These are phyloP conservation scores for Catunica adiposa DNA, from an alignment of 2,329 filamentous ascomycete genomes.

Conservation along the genomic window DNA sequence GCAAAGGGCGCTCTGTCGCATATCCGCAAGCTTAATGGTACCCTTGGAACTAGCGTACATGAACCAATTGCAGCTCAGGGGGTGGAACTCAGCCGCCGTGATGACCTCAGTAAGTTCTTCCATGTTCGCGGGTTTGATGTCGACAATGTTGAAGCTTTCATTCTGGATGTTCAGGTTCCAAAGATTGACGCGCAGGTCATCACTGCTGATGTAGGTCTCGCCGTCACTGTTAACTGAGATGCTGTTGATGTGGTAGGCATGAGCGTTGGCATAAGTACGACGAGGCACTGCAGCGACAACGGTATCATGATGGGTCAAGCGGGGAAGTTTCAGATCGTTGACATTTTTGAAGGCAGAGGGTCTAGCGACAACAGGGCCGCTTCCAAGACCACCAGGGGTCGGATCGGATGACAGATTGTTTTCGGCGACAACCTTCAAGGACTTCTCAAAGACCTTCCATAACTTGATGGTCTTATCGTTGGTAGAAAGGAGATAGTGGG, in stretches of 20 bases:
- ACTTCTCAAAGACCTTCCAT: constrained; percentile 99
- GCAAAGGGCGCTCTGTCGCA: constrained; percentile 91
- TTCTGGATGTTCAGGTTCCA: constrained; percentile 99
- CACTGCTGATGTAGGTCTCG: constrained; percentile 97
- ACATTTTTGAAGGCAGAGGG: constrained; percentile 59
- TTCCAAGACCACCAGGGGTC: constrained; percentile 59
- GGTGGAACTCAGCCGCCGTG: constrained; percentile 94
- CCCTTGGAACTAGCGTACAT: constrained; percentile 99
- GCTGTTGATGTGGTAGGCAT: constrained; percentile 99
- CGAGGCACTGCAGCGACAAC: constrained; percentile 92
- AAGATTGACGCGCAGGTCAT: constrained; percentile 91
- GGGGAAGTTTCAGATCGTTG: constrained; percentile 76
- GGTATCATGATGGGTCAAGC: constrained; percentile 94
- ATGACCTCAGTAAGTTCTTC: constrained; percentile 98
- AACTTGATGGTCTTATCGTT: constrained; percentile 99
- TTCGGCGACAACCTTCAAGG: constrained; percentile 93
- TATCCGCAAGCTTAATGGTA: constrained; percentile 96
- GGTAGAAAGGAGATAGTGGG: constrained; percentile 92
- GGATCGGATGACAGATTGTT: constrained; percentile 95
- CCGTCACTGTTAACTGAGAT: constrained; percentile 99
- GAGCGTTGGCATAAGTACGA: constrained; percentile 92
- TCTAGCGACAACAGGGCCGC: constrained; percentile 55
- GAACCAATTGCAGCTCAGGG: constrained; percentile 96
- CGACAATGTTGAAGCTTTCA: constrained; percentile 99
- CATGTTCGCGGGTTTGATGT: constrained; percentile 99